Conservation (phyloP, 352 stramenopile genomes). For the Lagenidium sp. region DNA sequence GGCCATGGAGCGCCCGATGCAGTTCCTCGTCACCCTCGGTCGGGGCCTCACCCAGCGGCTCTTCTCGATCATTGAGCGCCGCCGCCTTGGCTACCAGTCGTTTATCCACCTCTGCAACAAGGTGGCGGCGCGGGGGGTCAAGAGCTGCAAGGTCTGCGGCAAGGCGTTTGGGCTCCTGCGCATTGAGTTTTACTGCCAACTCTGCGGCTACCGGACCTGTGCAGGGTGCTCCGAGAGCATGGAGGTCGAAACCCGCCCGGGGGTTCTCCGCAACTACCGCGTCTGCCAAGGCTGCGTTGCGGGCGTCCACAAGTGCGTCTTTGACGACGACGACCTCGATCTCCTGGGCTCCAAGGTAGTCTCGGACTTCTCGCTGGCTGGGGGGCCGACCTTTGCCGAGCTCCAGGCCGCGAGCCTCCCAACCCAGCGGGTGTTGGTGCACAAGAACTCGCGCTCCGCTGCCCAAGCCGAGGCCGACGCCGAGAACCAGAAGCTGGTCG, state of each 20-base stretch:
- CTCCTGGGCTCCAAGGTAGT: slow-evolving; percentile 15
- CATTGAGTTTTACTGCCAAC: slow-evolving; percentile 18
- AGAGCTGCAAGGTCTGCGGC: slow-evolving; percentile 20
- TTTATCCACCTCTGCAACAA: slow-evolving; percentile 20
- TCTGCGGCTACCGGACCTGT: slow-evolving; percentile 32
- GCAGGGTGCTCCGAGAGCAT: slow-evolving; percentile 9
- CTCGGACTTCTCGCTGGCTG: slow-evolving; percentile 9
- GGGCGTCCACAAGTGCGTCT: slow-evolving; percentile 18
- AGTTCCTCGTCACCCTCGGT: slow-evolving; percentile 16
- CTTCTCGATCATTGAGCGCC: slow-evolving; percentile 12
- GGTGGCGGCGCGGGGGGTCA: slow-evolving; percentile 5
- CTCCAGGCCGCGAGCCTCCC: slow-evolving; percentile 9
- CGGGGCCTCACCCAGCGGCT: slow-evolving; percentile 11
- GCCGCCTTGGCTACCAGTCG: slow-evolving; percentile 22
- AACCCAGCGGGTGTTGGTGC: slow-evolving; percentile 3
- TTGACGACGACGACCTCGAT: slow-evolving; percentile 21
- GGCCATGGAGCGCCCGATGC: slow-evolving; percentile 15
- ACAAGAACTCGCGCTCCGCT: slow-evolving; percentile 7
- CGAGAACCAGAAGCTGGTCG: slow-evolving; percentile 16
- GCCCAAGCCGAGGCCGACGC: slow-evolving; percentile 10
- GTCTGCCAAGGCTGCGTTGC: slow-evolving; percentile 18
- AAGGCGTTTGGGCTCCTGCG: slow-evolving; percentile 21
- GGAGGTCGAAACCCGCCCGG: slow-evolving; percentile 16
- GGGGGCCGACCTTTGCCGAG: slow-evolving; percentile 11
- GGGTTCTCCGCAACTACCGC: slow-evolving; percentile 12